Percentiles rank a stretch among this genome's conserved stretches.
Evolutionary conservation across 2,329 filamentous ascomycete genomes (phyloP).

Genomic region (Botrytis medusae): DNA sequence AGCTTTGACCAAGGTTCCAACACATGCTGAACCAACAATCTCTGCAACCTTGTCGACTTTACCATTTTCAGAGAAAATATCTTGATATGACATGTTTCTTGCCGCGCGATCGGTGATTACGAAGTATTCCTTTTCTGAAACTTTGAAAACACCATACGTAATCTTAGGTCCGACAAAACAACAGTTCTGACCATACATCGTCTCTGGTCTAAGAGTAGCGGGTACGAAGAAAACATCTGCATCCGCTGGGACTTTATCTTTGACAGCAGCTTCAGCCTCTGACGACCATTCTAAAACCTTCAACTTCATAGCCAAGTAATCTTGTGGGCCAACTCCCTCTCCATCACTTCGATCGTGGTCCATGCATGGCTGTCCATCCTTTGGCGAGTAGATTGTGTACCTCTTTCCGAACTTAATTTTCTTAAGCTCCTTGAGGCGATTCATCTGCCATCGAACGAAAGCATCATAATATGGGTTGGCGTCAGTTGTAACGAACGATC

Average conservation of each 20-base stretch:
- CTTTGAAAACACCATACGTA: constrained; percentile 84
- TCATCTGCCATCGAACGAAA: constrained; percentile 98
- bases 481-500: constrained; percentile 91
- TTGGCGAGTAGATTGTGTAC: constrained; percentile 91
- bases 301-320: constrained; percentile 91
- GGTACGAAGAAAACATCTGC: constrained; percentile 87
- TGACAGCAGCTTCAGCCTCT: constrained; percentile 67
- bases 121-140: constrained; percentile 75
- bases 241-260: constrained; percentile 74
- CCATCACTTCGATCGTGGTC: constrained; percentile 82
- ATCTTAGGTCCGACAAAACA: constrained; percentile 93
- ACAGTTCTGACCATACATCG: constrained; percentile 97
- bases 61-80: constrained; percentile 76
- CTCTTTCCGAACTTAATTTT: constrained; percentile 94
- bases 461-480: constrained; percentile 96
- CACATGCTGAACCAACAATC: constrained; percentile 72
- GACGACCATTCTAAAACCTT: constrained; percentile 88
- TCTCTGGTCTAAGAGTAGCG: constrained; percentile 90
- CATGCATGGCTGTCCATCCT: constrained; percentile 85
- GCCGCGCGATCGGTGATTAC: constrained; percentile 80
- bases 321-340: constrained; percentile 80
- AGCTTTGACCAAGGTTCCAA: constrained; percentile 87
- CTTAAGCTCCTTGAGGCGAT: constrained; percentile 78
- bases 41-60: constrained; percentile 73
- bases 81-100: constrained; percentile 95